A percentile compares a stretch with the other conserved stretches of the same genome.
Evolutionary conservation across 2,329 filamentous ascomycete genomes (phyloP).

Genomic region (Sporothrix mexicana): DNA sequence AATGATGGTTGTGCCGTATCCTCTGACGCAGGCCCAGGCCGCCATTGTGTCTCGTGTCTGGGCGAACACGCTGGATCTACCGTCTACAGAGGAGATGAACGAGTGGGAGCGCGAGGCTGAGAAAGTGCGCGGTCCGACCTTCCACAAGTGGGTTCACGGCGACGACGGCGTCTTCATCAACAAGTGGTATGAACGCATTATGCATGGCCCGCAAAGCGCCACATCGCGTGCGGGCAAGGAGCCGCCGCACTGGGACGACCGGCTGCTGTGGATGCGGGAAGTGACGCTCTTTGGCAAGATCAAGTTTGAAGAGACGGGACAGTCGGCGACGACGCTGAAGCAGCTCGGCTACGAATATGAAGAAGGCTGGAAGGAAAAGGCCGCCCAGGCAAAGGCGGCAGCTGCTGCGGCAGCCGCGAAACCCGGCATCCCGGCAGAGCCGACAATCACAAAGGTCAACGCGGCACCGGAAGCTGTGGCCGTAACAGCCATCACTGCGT

Average conservation of each 20-base stretch:
- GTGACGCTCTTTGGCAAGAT: conserved; percentile 73
- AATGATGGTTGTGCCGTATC: conserved; percentile 87
- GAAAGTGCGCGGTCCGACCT: conserved; percentile 49
- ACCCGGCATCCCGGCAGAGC: not conserved
- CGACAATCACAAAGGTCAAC: not conserved
- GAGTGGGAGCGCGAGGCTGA: conserved; percentile 71
- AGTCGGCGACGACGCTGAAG: conserved; percentile 66
- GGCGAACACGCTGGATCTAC: conserved; percentile 71
- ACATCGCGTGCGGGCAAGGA: conserved; percentile 64
- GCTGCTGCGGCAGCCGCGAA: not conserved
- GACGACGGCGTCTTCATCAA: conserved; percentile 75
- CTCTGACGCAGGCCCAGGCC: conserved; percentile 77
- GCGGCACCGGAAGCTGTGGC: not conserved
- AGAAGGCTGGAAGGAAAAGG: not conserved
- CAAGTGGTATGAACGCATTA: conserved; percentile 66
- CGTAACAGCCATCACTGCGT: not conserved
- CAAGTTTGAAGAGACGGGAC: conserved; percentile 70
- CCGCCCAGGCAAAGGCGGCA: not conserved
- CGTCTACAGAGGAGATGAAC: conserved; percentile 67
- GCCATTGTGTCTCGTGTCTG: conserved; percentile 79
- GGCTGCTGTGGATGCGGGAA: conserved; percentile 73
- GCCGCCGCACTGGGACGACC: conserved; percentile 73
- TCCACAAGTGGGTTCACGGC: conserved; percentile 59
- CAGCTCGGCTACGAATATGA: conserved; percentile 74
- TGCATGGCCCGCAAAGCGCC: conserved; percentile 39